A percentile compares a stretch with the other conserved stretches of the same genome.
Conservation (phyloP, 2,329 filamentous ascomycete genomes). For the Pseudogymnoascus sp. region DNA sequence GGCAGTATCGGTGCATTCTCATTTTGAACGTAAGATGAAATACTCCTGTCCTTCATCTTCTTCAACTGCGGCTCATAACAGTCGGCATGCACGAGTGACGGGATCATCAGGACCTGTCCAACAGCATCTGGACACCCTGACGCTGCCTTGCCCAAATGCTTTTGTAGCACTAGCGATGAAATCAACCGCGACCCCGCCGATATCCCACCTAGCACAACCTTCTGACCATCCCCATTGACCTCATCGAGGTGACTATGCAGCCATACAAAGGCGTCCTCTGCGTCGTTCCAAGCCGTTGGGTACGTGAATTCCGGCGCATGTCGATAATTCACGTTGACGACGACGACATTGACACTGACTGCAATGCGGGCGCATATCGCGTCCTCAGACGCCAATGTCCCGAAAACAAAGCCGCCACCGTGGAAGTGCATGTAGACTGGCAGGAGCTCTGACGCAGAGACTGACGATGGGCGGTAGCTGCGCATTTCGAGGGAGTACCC, state of each 20-base stretch:
- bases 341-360: slow-evolving; percentile 32
- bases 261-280: slow-evolving; percentile 33
- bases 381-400: slow-evolving; percentile 30
- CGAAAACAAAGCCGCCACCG: slow-evolving; percentile 34
- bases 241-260: slow-evolving; percentile 35
- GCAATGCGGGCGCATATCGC: slow-evolving; percentile 35
- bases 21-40: slow-evolving; percentile 39
- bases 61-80: slow-evolving; percentile 22
- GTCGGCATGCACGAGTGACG: slow-evolving; percentile 32
- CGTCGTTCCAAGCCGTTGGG: slow-evolving; percentile 19
- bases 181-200: slow-evolving; percentile 40
- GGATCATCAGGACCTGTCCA: slow-evolving; percentile 46
- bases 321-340: slow-evolving; percentile 37
- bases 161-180: slow-evolving; percentile 34
- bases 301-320: slow-evolving; percentile 33
- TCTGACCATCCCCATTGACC: slow-evolving; percentile 32
- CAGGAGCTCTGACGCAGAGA: slow-evolving; percentile 20
- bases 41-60: slow-evolving; percentile 30
- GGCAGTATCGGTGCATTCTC: slow-evolving; percentile 43
- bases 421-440: slow-evolving; percentile 32
- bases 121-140: background rate
- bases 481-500: slow-evolving; percentile 36
- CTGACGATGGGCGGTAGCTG: slow-evolving; percentile 35
- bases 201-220: slow-evolving; percentile 40
- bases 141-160: slow-evolving; percentile 26